phyloP scores from a whole-genome alignment of 371 early-diverging fungal species.

The Mortierella sp. region DNA sequence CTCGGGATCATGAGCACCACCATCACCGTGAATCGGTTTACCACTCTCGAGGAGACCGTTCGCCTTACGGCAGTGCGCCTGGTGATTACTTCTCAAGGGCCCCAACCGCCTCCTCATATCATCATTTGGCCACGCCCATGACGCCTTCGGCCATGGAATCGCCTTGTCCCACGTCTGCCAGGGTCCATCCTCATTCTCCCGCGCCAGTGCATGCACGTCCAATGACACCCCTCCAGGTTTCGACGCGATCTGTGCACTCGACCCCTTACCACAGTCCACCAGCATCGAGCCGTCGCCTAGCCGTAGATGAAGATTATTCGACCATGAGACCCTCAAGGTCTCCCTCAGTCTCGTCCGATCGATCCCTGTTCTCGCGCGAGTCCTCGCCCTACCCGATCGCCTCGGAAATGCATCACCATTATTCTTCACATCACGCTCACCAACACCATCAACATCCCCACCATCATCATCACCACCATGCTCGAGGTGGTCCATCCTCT shows the following conservation, averaged over 20 bases:
- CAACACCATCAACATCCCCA: conserved; percentile 12
- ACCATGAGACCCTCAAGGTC: conserved; percentile 19
- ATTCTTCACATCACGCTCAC: conserved; percentile 1
- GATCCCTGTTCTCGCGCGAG: conserved; percentile 20
- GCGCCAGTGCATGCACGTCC: neutral
- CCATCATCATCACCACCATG: conserved; percentile 2
- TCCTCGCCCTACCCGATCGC: conserved; percentile 19
- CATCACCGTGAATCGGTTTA: conserved; percentile 20
- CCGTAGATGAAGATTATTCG: conserved; percentile 25
- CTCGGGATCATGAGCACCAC: conserved; percentile 31
- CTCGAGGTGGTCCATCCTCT: conserved; percentile 10
- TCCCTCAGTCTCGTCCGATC: conserved; percentile 33
- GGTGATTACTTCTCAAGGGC: conserved; percentile 48
- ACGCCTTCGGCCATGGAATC: conserved; percentile 21
- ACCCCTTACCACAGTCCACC: conserved; percentile 15
- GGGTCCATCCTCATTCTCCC: conserved; percentile 18
- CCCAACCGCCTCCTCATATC: conserved; percentile 13
- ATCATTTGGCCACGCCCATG: conserved; percentile 25
- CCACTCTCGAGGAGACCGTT: conserved; percentile 23
- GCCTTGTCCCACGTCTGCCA: neutral
- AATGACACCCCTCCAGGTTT: conserved; percentile 20
- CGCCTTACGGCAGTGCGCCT: conserved; percentile 21
- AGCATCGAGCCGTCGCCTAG: conserved; percentile 5
- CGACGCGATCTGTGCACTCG: conserved; percentile 21
- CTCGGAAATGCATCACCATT: neutral